Evolutionary conservation across 2,329 filamentous ascomycete genomes (phyloP), one percentile per base, ranked within the genome.

Genomic region (Onygenales sp.): DNA sequence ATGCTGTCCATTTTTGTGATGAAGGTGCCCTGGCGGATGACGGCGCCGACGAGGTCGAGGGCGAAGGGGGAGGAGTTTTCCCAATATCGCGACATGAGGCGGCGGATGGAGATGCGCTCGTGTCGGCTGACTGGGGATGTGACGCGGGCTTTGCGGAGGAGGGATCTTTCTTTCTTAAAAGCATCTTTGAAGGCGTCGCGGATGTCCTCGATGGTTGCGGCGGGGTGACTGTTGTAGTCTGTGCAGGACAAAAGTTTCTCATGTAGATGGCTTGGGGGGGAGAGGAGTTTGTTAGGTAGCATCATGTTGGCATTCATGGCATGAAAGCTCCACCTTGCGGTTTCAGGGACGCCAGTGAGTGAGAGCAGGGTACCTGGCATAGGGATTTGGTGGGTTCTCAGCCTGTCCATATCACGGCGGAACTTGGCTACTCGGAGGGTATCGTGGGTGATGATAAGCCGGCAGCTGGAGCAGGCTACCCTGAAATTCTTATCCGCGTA

Each of bases 341-440:
- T 52, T 38, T 72, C 64, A 0, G 82, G 79, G 13, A 72, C 66
- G 0, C 86, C 86, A 1, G 68, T 65, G 0, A 76, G 64, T 7
- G 80, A 73, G 7, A 89, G 73, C 2, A 89, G 64, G 0, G 86
- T 89, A 1, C 87, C 86, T 0, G 84, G 82, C 74, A 91, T 81
- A 0, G 85, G 82, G 1, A 69, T 63, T 10, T 72, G 59, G 2
- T 74, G 59, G 2, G 67, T 55, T 2, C 80, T 60, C 0, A 88
- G 71, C 0, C 63, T 61, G 27, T 74, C 64, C 6, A 78, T 66
- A 60, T 89, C 85, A n/a, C 65, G 68, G 47, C 74, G 71, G 60
- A 89, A 87, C 58, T 83, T 86, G 45, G 67, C 72, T 1, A 83
- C 76, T 14, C 78, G 75, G 1, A 90, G 74, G 2, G 74, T 69